Conservation (phyloP, 1,139 yeast genomes). For the Pichia cactophila region DNA sequence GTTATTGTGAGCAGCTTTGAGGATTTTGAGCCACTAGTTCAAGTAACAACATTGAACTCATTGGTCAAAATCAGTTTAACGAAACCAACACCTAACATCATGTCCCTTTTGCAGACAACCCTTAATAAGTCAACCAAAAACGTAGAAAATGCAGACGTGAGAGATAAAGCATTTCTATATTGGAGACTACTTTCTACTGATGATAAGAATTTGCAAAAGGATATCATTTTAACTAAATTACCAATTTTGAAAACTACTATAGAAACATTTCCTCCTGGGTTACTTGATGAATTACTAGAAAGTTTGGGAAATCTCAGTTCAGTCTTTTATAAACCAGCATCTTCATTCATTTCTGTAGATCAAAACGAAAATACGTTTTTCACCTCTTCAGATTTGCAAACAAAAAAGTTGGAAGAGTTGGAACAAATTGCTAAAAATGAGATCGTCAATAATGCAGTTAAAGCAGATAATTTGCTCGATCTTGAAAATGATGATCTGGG, state of each 20-base stretch:
- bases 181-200: constrained; percentile 75
- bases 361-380: constrained; percentile 25
- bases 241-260: constrained; percentile 72
- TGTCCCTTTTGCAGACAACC: constrained; percentile 56
- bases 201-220: constrained; percentile 35
- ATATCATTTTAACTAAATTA: constrained; percentile 50
- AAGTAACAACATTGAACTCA: constrained; percentile 68
- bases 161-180: constrained; percentile 90
- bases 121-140: constrained; percentile 73
- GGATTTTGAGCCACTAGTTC: constrained; percentile 70
- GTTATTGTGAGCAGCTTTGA: constrained; percentile 54
- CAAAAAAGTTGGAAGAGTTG: constrained; percentile 57
- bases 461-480: constrained; percentile 79
- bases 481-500: constrained; percentile 53
- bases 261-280: constrained; percentile 58
- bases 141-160: constrained; percentile 83
- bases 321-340: constrained; percentile 80
- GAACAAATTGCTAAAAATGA: constrained; percentile 73
- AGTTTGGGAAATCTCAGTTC: constrained; percentile 85
- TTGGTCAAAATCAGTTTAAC: constrained; percentile 67
- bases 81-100: constrained; percentile 35
- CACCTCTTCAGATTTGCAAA: constrained; percentile 24
- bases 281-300: constrained; percentile 59
- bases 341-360: constrained; percentile 48
- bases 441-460: constrained; percentile 50